Conservation (phyloP, 202 grass and related monocot genomes). For the Bolboschoenoplectus hybrid region DNA sequence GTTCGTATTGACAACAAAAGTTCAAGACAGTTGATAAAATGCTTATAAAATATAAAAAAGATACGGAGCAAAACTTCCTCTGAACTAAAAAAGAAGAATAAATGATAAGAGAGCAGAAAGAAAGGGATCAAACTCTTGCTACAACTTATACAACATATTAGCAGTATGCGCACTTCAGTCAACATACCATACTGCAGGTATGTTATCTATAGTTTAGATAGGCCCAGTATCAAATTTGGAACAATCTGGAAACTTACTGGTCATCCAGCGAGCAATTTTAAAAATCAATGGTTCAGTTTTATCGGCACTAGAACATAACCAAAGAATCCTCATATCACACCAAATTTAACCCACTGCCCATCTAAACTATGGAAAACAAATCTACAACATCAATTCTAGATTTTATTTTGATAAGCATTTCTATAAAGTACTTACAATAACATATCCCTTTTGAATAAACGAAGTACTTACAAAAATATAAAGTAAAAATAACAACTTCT, state of each 20-base stretch:
- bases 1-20: background rate
- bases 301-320: background rate
- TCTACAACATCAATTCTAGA: background rate
- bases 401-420: background rate
- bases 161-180: background rate
- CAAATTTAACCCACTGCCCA: background rate
- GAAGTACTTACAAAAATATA: background rate
- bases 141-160: constrained; percentile 1
- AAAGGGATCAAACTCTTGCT: background rate
- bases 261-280: background rate
- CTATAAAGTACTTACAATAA: background rate
- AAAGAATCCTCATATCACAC: background rate
- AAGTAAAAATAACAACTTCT: background rate
- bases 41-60: background rate
- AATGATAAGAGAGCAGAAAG: constrained; percentile 6
- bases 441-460: background rate
- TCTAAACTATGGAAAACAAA: background rate
- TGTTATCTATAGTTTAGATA: background rate
- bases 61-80: background rate
- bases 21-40: constrained; percentile 9
- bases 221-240: background rate
- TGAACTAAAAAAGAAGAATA: background rate
- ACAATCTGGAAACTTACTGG: background rate
- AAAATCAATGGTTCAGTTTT: background rate
- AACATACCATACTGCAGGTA: background rate